Evolutionary conservation across 176 grass and related monocot species (phyloP).

Genomic region (Raddia distichophylla): DNA sequence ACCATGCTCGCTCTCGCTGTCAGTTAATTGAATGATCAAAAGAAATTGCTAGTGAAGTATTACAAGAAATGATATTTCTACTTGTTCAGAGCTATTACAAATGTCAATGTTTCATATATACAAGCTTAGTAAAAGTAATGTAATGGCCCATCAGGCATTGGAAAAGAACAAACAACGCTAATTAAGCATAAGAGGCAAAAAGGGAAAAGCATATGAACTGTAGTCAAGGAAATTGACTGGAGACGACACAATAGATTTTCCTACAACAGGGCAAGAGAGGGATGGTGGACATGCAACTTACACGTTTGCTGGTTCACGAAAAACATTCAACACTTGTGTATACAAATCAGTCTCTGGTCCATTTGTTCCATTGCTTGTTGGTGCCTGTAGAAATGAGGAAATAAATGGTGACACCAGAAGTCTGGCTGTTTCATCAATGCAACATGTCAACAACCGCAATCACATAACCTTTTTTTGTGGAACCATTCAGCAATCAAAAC

Average conservation of each 20-base stretch:
- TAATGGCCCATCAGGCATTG: constrained; percentile 1
- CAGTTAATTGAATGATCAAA: background rate
- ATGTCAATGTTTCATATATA: background rate
- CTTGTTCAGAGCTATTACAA: background rate
- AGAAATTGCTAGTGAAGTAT: background rate
- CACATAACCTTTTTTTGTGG: too few species aligned
- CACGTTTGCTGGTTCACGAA: constrained; percentile 81
- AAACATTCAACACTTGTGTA: constrained; percentile 66
- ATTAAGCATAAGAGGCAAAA: constrained; percentile 1
- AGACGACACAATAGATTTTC: background rate
- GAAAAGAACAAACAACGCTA: background rate
- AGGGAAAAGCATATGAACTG: background rate
- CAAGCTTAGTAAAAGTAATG: background rate
- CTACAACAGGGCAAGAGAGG: constrained; percentile 7
- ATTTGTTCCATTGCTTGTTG: constrained; percentile 14
- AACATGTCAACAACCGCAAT: background rate
- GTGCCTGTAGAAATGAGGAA: constrained; percentile 38
- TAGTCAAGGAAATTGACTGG: background rate
- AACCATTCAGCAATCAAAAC: constrained; percentile 13
- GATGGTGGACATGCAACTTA: constrained; percentile 44
- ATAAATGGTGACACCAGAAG: background rate
- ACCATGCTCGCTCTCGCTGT: constrained; percentile 78
- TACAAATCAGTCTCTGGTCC: constrained; percentile 61
- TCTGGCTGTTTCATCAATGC: constrained; percentile 7
- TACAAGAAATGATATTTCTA: background rate